These are phyloP conservation scores for Cadophora sp. DNA, from an alignment of 2,329 filamentous ascomycete species.

Conservation along the genomic window DNA sequence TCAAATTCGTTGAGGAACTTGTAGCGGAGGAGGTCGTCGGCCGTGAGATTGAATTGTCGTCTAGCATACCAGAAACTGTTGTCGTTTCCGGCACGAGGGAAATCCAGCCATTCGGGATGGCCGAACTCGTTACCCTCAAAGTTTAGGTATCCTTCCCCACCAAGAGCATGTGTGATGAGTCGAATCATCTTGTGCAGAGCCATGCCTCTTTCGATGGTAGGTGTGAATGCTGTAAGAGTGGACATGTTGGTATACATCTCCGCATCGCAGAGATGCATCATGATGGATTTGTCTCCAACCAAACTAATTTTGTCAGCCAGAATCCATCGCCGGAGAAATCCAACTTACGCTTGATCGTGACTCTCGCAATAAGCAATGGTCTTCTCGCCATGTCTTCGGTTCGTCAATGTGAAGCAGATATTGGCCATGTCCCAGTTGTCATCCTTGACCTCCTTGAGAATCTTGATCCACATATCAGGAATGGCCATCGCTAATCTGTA, in stretches of 20 bases:
- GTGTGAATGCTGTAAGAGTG: conserved; percentile 78
- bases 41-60: conserved; percentile 90
- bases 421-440: conserved; percentile 85
- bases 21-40: conserved; percentile 87
- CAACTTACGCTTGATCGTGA: conserved; percentile 90
- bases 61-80: conserved; percentile 96
- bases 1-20: conserved; percentile 94
- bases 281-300: conserved; percentile 93
- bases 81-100: conserved; percentile 89
- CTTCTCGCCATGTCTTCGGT: conserved; percentile 94
- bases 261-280: conserved; percentile 98
- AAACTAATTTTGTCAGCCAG: conserved; percentile 62
- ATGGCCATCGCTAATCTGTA: conserved; percentile 98
- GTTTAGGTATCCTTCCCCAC: conserved; percentile 96
- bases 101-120: conserved; percentile 98
- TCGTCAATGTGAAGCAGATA: conserved; percentile 87
- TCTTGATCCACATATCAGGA: conserved; percentile 99
- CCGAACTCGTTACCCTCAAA: conserved; percentile 99
- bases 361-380: conserved; percentile 98
- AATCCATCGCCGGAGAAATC: neutral
- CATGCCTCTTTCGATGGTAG: conserved; percentile 89
- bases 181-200: conserved; percentile 97
- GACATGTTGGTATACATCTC: conserved; percentile 99
- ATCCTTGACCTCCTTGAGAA: conserved; percentile 91
- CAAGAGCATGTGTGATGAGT: conserved; percentile 86